Conservation (phyloP, 176 grass and related monocot genomes). For the Eleusine coracana region DNA sequence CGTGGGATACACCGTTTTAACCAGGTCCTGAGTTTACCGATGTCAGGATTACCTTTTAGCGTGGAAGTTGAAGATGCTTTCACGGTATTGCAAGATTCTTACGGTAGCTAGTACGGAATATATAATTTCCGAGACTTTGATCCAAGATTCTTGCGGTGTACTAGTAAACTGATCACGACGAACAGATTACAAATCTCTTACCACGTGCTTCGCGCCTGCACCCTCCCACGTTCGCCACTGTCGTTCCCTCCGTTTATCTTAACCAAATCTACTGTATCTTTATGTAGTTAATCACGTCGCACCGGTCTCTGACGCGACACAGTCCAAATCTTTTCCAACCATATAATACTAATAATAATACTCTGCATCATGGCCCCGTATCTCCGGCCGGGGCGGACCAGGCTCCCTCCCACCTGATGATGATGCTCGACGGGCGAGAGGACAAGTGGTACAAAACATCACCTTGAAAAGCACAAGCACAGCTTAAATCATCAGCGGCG, state of each 20-base stretch:
- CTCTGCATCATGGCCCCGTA: background rate
- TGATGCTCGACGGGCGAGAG: background rate
- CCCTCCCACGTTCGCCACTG: background rate
- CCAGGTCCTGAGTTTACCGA: background rate
- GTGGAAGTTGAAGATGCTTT: background rate
- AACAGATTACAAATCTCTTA: background rate
- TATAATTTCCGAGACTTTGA: too few species aligned
- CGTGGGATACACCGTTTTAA: background rate
- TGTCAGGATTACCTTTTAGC: background rate
- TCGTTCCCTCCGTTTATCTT: background rate
- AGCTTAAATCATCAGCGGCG: background rate
- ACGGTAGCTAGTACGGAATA: background rate
- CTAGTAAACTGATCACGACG: background rate
- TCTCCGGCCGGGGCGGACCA: background rate
- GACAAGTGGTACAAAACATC: background rate
- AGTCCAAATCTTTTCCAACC: background rate
- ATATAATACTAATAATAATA: background rate
- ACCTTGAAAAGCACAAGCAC: background rate
- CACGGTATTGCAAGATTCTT: background rate
- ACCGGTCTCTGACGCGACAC: background rate
- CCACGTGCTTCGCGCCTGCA: background rate
- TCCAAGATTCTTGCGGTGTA: background rate
- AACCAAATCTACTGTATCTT: background rate
- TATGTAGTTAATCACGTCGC: background rate
- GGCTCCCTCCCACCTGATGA: background rate